Evolutionary conservation across 345 rosid species (phyloP).

Genomic region (Punica granatum): DNA sequence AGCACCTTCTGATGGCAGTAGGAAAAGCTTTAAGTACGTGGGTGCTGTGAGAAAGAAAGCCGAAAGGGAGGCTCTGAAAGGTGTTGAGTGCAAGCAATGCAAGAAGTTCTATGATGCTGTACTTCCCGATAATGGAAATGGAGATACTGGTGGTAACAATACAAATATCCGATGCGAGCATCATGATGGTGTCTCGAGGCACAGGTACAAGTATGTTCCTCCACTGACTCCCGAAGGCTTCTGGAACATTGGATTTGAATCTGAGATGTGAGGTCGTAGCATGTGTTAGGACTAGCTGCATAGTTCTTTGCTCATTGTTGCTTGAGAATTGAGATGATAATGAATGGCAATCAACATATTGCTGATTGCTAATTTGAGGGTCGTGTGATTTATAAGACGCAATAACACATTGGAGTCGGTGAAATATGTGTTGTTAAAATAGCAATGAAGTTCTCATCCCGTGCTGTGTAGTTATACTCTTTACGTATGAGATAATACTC

Average conservation of each 20-base stretch:
- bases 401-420: neutral
- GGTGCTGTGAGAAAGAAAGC: constrained; percentile 76
- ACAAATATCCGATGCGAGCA: constrained; percentile 64
- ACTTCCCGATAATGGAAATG: constrained; percentile 39
- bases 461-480: neutral
- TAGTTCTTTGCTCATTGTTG: neutral
- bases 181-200: constrained; percentile 90
- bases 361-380: neutral
- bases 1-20: constrained; percentile 25
- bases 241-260: constrained; percentile 94
- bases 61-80: constrained; percentile 62
- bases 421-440: neutral
- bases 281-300: neutral
- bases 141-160: constrained; percentile 18
- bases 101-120: constrained; percentile 92
- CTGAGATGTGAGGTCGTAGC: constrained; percentile 45
- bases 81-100: constrained; percentile 86
- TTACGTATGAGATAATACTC: neutral
- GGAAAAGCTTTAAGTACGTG: constrained; percentile 55
- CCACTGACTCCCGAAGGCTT: constrained; percentile 93
- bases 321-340: neutral
- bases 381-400: neutral
- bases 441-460: neutral
- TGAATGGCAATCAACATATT: neutral
- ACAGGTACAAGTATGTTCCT: constrained; percentile 72